Base-by-base conservation (phyloP, 179 eudicot species). In the Vitellaria paradoxa region DNA sequence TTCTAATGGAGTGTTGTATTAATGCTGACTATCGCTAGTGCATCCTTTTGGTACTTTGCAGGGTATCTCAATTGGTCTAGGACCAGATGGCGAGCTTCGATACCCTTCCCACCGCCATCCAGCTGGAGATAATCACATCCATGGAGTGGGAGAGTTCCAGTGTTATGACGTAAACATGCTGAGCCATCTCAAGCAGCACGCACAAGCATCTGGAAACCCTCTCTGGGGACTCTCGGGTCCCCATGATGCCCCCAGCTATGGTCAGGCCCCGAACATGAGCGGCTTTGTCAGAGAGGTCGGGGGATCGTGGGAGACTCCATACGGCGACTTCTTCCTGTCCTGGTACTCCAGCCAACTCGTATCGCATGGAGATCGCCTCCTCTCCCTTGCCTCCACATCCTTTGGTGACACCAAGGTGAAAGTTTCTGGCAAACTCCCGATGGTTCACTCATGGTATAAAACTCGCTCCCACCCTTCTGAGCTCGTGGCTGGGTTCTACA, bases 61-160 rank as follows among this genome's bases (percentile, higher is more conserved):
- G 97, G 93, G 89, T 2, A 70, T 92, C 60, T 78, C 91, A 45
- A 62, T 94, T 74, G 97, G 98, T 55, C 85, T 94, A 17, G 98
- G 98, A 81, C 98, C 98, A 17, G 88, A 88, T 77, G 98, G 98
- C n/a, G 97, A 94, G 79, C 97, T 94, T 66, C 85, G 89, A 12
- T 94, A 91, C 81, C 98, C 98, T 50, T 89, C 92, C 72, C 80
- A 69, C 53, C 87, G 81, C 68, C 74, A 70, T 13, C 56, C 81
- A 21, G 17, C 83, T 40, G 82, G 79, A 26, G 65, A n/a, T 53
- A 72, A 47, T 8, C 69, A 67, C 13, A 68, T 37, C 37, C 74
- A 9, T 2, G 96, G 97, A 18, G 92, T 84, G 3, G 98, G 98
- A 52, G 98, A 92, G 76, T 94, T 94, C 80, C 98, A 94, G 74